These are phyloP conservation scores for Pedinophyceae sp. DNA, from an alignment of 139 green algal genomes.

Conservation along the genomic window DNA sequence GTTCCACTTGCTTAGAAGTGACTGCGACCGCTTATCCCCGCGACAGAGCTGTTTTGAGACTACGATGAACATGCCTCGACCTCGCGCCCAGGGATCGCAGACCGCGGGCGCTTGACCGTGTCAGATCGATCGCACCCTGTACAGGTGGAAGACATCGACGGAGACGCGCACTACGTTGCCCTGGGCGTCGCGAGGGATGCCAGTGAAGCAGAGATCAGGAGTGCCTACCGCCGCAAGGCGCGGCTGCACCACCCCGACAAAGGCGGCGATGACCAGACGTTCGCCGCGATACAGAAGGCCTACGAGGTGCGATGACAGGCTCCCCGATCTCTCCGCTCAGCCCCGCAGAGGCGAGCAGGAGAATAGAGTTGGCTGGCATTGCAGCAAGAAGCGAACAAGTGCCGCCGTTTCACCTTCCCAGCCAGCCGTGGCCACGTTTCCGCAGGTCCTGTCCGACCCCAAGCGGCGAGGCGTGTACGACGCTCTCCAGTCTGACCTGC, in stretches of 20 bases:
- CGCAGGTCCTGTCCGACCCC: conserved; percentile 30
- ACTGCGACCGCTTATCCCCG: too few relatives aligned
- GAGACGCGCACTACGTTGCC: conserved; percentile 20
- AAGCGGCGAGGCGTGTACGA: conserved; percentile 44
- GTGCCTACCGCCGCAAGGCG: conserved; percentile 39
- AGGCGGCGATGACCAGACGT: conserved; percentile 34
- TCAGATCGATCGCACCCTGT: too few relatives aligned
- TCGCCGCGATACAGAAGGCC: conserved; percentile 32
- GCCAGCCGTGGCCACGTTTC: neutral
- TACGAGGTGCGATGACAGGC: conserved; percentile 33
- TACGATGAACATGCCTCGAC: too few relatives aligned
- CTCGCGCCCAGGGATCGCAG: too few relatives aligned
- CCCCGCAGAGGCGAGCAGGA: neutral
- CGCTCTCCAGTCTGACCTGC: conserved; percentile 31
- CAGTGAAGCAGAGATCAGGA: conserved; percentile 22
- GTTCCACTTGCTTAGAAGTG: too few relatives aligned
- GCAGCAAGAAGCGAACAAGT: too few relatives aligned
- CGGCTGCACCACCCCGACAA: conserved; percentile 66
- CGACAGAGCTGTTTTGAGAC: too few relatives aligned
- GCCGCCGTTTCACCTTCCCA: neutral
- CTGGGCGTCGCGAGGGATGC: conserved; percentile 17
- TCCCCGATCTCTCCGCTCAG: neutral
- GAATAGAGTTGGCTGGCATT: neutral
- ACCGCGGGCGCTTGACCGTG: too few relatives aligned
- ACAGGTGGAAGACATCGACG: conserved; percentile 42